Base-by-base conservation (phyloP, 345 rosid species). In the Hevea brasiliensis region DNA sequence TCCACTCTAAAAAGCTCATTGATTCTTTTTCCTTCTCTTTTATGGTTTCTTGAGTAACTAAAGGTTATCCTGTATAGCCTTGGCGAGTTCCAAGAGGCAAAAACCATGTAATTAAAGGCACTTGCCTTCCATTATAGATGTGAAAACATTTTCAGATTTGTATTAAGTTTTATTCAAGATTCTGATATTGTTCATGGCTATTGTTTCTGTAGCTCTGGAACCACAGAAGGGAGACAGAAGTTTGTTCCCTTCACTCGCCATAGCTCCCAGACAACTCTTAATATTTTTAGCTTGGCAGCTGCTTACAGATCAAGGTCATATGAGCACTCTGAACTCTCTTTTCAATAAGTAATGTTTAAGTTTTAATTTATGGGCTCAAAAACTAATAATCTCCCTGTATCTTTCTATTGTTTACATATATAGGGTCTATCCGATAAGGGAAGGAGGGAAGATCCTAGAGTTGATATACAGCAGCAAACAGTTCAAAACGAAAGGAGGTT, bases 181-280 rank as follows among this genome's bases (percentile, higher is more conserved):
- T 66, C 37, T 54, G 64, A 62, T 60, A 8, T 4, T 37, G 12
- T 53, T 72, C 29, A 2, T n/a, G n/a, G 23, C 21, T 27, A 4
- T 15, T 12, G 27, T 44, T 53, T n/a, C 35, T 80, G 63, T 24
- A 94, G 98, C 83, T 94, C 98, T 48, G 98, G 98, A 50, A 94
- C 98, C 58, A 92, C 98, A 18, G 97, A 92, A 56, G 97, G 97
- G 35, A 85, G 93, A 73, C 97, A 89, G 71, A 94, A 94, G 77
- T 84, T 82, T 64, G 87, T 92, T 21, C 98, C 98, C 8, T 94
- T 94, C 75, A 90, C 97, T 26, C 61, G 75, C 57, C 93, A 94
- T 61, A 92, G 91, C 73, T 81, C 97, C 8, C 83, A 81, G 54
- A 92, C 95, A 8, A 92, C 97, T 72, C 88, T 92, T 65, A 87